Conservation (phyloP, 495 filamentous ascomycete genomes). For the Penicillium atrosanguineum region DNA sequence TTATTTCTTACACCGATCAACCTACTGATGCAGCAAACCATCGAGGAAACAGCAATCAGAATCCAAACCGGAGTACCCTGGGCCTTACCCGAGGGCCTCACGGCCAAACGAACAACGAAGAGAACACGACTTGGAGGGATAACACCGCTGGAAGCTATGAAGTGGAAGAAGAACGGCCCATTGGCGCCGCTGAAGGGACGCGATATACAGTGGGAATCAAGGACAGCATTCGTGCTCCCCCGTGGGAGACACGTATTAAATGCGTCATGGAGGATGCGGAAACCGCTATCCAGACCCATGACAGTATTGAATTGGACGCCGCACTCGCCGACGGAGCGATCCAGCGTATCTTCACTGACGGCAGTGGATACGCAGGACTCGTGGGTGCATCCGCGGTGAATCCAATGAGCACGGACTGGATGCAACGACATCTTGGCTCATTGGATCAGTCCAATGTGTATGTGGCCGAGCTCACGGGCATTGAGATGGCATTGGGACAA, state of each 20-base stretch:
- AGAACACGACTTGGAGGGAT: not conserved
- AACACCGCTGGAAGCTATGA: not conserved
- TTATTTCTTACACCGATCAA: slow-evolving; percentile 9
- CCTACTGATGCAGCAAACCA: slow-evolving; percentile 12
- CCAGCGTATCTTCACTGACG: not conserved
- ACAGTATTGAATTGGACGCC: too few species aligned
- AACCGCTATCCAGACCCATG: too few species aligned
- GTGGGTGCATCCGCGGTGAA: not conserved
- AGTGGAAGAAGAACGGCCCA: not conserved
- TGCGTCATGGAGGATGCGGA: too few species aligned
- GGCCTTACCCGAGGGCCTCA: not conserved
- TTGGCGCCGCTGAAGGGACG: not conserved
- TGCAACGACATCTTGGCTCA: too few species aligned
- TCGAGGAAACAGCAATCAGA: slow-evolving; percentile 5
- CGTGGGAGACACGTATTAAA: too few species aligned
- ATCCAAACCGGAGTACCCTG: not conserved
- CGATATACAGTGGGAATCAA: not conserved
- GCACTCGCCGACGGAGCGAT: not conserved
- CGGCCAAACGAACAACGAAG: not conserved
- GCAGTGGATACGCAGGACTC: too few species aligned
- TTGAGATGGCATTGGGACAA: too few species aligned
- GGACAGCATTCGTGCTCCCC: not conserved
- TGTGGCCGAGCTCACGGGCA: too few species aligned
- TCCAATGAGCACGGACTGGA: too few species aligned
- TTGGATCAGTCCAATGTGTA: too few species aligned